Conservation (phyloP, 2,329 filamentous ascomycete species). For the Aureobasidium zeae region DNA sequence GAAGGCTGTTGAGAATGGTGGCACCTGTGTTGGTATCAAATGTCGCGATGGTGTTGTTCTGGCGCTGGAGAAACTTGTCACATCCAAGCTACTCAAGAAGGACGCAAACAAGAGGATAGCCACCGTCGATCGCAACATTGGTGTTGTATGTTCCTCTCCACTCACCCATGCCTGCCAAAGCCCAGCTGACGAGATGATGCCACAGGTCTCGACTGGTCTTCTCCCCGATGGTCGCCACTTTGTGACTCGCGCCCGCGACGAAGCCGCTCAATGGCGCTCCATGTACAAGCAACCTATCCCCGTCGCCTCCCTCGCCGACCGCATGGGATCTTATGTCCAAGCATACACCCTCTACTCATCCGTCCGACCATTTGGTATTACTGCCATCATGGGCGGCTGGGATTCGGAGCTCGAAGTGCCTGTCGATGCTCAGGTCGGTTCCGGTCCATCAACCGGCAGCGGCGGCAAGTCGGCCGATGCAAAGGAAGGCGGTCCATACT, state of each 20-base stretch:
- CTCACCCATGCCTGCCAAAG: not conserved
- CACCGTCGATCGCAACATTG: constrained; percentile 86
- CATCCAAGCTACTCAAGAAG: constrained; percentile 89
- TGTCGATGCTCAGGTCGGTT: constrained; percentile 85
- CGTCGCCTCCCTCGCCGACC: constrained; percentile 74
- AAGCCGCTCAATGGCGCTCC: constrained; percentile 82
- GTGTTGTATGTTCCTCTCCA: constrained; percentile 59
- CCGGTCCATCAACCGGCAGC: constrained; percentile 65
- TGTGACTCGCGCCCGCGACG: constrained; percentile 84
- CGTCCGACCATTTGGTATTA: constrained; percentile 93
- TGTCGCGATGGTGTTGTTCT: constrained; percentile 96
- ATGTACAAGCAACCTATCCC: constrained; percentile 94
- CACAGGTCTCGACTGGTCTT: constrained; percentile 86
- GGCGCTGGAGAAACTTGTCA: constrained; percentile 91
- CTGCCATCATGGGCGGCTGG: constrained; percentile 86
- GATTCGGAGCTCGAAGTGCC: constrained; percentile 78
- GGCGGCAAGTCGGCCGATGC: constrained; percentile 71
- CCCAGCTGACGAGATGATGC: constrained; percentile 2
- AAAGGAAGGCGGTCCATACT: constrained; percentile 76
- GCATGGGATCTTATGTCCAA: constrained; percentile 93
- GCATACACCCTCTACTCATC: constrained; percentile 96
- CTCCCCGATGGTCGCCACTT: constrained; percentile 94
- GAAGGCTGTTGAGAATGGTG: constrained; percentile 96
- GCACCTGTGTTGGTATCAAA: constrained; percentile 89
- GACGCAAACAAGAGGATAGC: constrained; percentile 96